Base-by-base conservation (phyloP, 106 monocot genomes). In the Dendrobium huoshanense region DNA sequence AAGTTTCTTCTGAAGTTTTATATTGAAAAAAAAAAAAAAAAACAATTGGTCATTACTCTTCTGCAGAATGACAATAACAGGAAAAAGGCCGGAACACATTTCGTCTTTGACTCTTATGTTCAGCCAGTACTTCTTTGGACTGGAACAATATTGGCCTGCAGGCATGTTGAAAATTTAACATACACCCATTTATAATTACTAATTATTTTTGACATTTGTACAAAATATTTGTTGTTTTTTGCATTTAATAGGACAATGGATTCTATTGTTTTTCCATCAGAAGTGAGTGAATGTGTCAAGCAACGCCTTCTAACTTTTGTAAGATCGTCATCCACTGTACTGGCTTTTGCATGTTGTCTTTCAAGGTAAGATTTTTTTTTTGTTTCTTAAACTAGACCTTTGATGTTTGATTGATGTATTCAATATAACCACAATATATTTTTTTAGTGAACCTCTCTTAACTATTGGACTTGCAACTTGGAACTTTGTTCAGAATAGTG, bases 81-180 rank as follows among this genome's bases (percentile, higher is more conserved):
- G 95, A 89, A 87, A 83, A 99, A 95, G 86, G 93, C 95, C 58
- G 88, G n/a, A 86, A 93, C 92, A 72, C 81, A 94, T 75, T 85
- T 87, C 79, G 43, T 90, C 83, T 91, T 88, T 77, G 81, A 79
- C 45, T 91, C 91, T 0, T 99, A 93, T 55, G 84, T 99, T 82
- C 95, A 89, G 83, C 98, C 98, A 29, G 55, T 99, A 13, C 81
- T 99, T 24, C 90, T 99, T 68, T 99, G 98, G 98, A 79, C 87
- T 61, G 89, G 95, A 83, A 76, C 91, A 70, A 84, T 82, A 45
- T 81, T 99, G 31, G 59, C 95, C 25, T 99, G 91, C 84, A 89
- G 98, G 98, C 85, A 80, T 82, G 55, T 45, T 27, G 0, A 43
- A 24, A 16, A 16, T 31, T 33, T 9, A 70, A 5, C 74, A 44